A percentile compares a stretch with the other conserved stretches of the same genome.
Evolutionary conservation across 2,329 filamentous ascomycete genomes (phyloP).

Genomic region (Tolypocladium guangdongense): DNA sequence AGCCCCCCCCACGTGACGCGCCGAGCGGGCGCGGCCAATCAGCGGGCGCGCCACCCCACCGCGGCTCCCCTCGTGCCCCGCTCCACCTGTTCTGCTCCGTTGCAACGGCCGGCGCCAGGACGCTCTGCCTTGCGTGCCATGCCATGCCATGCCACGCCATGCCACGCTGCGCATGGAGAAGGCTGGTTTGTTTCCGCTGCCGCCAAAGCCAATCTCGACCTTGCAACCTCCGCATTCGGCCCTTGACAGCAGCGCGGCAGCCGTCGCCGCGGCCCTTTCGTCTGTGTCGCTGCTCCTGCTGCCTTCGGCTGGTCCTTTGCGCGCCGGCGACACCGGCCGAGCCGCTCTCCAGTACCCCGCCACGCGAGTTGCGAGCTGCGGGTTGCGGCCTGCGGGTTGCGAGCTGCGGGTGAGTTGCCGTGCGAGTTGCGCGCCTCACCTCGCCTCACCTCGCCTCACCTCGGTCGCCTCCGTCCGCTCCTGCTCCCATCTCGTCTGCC

Average conservation of each 20-base stretch:
- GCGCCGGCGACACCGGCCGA: constrained; percentile 2
- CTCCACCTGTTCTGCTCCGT: not conserved
- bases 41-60: not conserved
- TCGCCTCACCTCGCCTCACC: constrained; percentile 4
- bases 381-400: no score
- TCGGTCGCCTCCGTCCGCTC: constrained; percentile 7
- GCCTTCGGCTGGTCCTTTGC: not conserved
- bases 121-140: not conserved
- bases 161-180: not conserved
- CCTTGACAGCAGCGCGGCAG: constrained; percentile 10
- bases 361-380: not conserved
- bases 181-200: not conserved
- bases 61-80: not conserved
- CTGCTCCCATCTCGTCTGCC: not conserved
- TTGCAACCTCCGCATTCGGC: constrained; percentile 21
- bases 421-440: not conserved
- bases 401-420: no score
- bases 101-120: not conserved
- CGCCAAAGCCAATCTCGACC: constrained; percentile 1
- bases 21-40: not conserved
- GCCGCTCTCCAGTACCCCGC: constrained; percentile 10
- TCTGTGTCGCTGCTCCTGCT: not conserved
- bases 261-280: constrained; percentile 1
- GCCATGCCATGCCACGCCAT: not conserved
- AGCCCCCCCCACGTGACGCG: not conserved